Evolutionary conservation across 2,329 filamentous ascomycete genomes (phyloP), one percentile per base, ranked within the genome.

Genomic region (Ustulina deusta): DNA sequence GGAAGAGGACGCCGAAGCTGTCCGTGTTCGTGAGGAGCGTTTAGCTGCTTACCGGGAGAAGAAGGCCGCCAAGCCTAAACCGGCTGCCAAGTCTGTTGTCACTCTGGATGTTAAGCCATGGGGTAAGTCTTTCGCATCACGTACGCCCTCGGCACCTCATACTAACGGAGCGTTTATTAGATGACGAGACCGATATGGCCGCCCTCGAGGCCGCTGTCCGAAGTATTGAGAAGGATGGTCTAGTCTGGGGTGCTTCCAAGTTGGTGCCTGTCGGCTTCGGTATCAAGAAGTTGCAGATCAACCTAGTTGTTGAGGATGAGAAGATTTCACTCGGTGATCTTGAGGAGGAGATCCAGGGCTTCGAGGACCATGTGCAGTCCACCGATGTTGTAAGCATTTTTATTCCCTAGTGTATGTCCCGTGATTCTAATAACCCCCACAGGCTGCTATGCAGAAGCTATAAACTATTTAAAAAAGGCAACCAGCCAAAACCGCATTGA

Each of bases 241-340:
- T 99, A 71, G 90, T 97, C 72, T 99, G 96, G 96, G 95, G 95
- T 90, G 90, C 87, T 73, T 94, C 92, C 82, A 93, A 96, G 87
- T 86, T 97, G 73, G 91, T 97, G 60, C 82, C 94, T 74, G 91
- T 99, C 77, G 95, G 94, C 79, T 99, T 93, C 88, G 96, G 96
- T 87, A 97, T 99, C 87, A 96, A 93, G 89, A 98, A 98, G 90
- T 90, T 99, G 72, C 95, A 98, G 89, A 97, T 99, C 87, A 98
- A 93, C 91, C 84, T 98, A 76, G 94, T 98, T 77, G 86, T 98
- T 73, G 96, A 98, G 87, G 96, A 99, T 81, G 95, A 98, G 74
- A 97, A 97, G 89, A 83, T 99, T 80, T 94, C 93, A 74, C 82
- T 93, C 73, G 89, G 91, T 76, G 95, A 97, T 71, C 90, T 99